Evolutionary conservation across 73 alveolate genomes (phyloP).

Genomic region (Paramecium caudatum): DNA sequence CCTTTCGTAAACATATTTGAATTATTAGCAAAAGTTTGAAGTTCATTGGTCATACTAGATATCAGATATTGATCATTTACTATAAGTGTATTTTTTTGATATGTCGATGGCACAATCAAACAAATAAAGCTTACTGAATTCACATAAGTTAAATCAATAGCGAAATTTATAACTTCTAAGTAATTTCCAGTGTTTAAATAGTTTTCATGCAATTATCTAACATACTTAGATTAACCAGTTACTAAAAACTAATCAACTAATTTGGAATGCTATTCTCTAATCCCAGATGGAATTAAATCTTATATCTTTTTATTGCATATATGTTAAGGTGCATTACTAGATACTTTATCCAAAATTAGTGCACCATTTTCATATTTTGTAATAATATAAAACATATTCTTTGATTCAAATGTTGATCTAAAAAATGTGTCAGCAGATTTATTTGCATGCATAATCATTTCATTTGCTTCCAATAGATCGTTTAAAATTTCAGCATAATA

Average conservation of each 20-base stretch:
- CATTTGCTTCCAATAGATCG: constrained; percentile 22
- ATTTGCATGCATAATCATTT: constrained; percentile 21
- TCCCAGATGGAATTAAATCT: not conserved
- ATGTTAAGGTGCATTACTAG: constrained; percentile 12
- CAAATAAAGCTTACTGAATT: constrained; percentile 36
- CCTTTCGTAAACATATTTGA: not conserved
- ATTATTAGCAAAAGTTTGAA: not conserved
- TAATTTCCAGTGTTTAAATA: not conserved
- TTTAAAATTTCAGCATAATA: constrained; percentile 25
- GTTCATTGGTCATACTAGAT: not conserved
- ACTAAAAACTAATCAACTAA: not conserved
- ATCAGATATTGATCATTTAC: constrained; percentile 8
- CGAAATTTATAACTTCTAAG: not conserved
- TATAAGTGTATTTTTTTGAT: not conserved
- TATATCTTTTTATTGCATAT: not conserved
- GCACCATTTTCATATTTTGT: not conserved
- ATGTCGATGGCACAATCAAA: not conserved
- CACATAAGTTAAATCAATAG: not conserved
- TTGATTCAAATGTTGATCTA: not conserved
- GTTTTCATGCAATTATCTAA: not conserved
- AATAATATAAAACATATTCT: not conserved
- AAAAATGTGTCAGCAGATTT: not conserved
- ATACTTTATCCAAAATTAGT: not conserved
- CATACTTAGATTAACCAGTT: constrained; percentile 1
- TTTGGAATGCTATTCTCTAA: constrained; percentile 16